phyloP scores from a whole-genome alignment of 768 basidiomycete species.

The Podaxis sp. region DNA sequence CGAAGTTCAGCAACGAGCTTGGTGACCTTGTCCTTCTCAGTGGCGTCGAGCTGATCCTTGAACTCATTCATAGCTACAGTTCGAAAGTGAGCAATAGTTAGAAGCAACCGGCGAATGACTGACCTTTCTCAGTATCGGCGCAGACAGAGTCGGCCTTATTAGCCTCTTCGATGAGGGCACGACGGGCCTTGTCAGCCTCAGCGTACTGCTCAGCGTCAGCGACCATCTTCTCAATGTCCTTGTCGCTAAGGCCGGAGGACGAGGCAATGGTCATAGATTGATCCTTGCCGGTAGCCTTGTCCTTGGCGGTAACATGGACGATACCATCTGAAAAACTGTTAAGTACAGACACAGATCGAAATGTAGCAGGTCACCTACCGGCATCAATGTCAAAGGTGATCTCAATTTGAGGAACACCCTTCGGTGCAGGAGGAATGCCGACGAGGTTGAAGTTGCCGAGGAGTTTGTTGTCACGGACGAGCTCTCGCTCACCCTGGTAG shows the following conservation, averaged over 20 bases:
- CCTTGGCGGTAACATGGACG: constrained; percentile 95
- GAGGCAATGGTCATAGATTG: constrained; percentile 98
- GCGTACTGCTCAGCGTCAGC: constrained; percentile 91
- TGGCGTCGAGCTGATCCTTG: constrained; percentile 91
- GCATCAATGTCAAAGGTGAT: constrained; percentile 98
- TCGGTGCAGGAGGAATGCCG: constrained; percentile 88
- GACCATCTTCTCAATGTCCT: constrained; percentile 98
- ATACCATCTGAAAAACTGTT: constrained; percentile 67
- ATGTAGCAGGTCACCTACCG: constrained; percentile 40
- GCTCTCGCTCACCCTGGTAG: constrained; percentile 98
- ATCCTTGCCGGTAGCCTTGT: constrained; percentile 88
- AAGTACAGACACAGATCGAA: background rate
- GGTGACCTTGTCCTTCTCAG: constrained; percentile 93
- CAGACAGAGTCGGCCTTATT: constrained; percentile 96
- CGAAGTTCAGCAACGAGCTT: constrained; percentile 86
- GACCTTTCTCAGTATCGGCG: constrained; percentile 93
- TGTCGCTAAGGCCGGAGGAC: constrained; percentile 93
- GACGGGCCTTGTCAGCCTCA: constrained; percentile 88
- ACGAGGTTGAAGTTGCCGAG: constrained; percentile 99
- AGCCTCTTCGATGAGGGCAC: constrained; percentile 88
- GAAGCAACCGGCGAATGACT: constrained; percentile 18
- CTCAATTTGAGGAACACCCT: constrained; percentile 82
- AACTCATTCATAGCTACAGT: constrained; percentile 88
- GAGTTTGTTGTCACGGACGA: constrained; percentile 97
- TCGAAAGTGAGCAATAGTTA: constrained; percentile 7